These are phyloP conservation scores for Saccharomycopsis sp. DNA, from an alignment of 805 yeast genomes.

Conservation along the genomic window DNA sequence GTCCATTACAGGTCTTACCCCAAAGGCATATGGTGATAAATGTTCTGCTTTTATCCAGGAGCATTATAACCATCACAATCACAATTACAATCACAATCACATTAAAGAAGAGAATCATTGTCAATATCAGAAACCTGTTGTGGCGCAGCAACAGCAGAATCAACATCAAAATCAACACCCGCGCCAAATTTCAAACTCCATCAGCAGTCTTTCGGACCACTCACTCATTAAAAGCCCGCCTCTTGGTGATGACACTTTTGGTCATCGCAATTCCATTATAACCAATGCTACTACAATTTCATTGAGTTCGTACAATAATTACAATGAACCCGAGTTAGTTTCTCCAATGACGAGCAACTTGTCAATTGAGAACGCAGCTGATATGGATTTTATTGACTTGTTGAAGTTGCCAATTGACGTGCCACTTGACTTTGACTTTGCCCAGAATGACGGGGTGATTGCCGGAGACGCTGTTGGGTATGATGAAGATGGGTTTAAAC, in stretches of 20 bases:
- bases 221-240: not conserved
- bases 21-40: slow-evolving; percentile 74
- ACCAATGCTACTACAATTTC: slow-evolving; percentile 1
- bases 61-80: not conserved
- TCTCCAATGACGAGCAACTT: not conserved
- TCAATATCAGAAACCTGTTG: no score
- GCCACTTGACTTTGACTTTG: not conserved
- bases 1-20: slow-evolving; percentile 77
- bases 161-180: not conserved
- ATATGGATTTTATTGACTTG: no score
- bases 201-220: not conserved
- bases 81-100: not conserved
- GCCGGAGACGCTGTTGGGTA: not conserved
- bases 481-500: not conserved
- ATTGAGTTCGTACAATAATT: not conserved
- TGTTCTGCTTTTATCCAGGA: slow-evolving; percentile 30
- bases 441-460: not conserved
- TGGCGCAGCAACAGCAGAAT: not conserved
- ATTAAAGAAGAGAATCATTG: no score
- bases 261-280: not conserved
- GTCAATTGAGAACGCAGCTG: not conserved
- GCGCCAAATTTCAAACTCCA: not conserved
- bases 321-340: not conserved
- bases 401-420: no score
- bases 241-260: not conserved